phyloP scores from a whole-genome alignment of 306 rosid species.

The Rosa chinensis region DNA sequence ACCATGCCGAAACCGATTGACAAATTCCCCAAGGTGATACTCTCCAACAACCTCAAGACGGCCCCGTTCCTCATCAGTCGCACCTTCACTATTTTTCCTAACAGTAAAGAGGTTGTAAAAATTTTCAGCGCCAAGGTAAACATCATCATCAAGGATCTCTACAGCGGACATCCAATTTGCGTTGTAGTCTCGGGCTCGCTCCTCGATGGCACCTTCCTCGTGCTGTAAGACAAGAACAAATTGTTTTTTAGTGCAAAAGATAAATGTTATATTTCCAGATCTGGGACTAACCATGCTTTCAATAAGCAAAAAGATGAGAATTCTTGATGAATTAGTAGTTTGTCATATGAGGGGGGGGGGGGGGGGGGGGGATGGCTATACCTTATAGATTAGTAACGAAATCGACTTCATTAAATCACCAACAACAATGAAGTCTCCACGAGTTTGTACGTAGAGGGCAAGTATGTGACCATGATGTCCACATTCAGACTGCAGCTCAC shows the following conservation, averaged over 20 bases:
- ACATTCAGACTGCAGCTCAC: constrained; percentile 94
- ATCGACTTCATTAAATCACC: constrained; percentile 97
- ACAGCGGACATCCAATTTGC: constrained; percentile 99
- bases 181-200: constrained; percentile 93
- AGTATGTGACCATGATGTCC: constrained; percentile 99
- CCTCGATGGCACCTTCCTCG: constrained; percentile 99
- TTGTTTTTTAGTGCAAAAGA: not conserved
- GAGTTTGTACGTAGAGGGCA: constrained; percentile 94
- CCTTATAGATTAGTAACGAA: constrained; percentile 93
- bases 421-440: constrained; percentile 98
- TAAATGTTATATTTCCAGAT: not conserved
- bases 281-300: not conserved
- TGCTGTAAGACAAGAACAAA: constrained; percentile 48
- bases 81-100: constrained; percentile 80
- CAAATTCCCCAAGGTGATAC: constrained; percentile 90
- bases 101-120: constrained; percentile 54
- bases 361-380: constrained; percentile 14
- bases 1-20: constrained; percentile 79
- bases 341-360: not conserved
- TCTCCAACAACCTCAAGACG: constrained; percentile 92
- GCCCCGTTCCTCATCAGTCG: constrained; percentile 88
- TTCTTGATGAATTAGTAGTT: not conserved
- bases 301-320: not conserved
- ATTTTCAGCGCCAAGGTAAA: constrained; percentile 91
- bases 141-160: constrained; percentile 93